Conservation (phyloP, 176 grass and related monocot species). For the Hsuehochloa calcarea region DNA sequence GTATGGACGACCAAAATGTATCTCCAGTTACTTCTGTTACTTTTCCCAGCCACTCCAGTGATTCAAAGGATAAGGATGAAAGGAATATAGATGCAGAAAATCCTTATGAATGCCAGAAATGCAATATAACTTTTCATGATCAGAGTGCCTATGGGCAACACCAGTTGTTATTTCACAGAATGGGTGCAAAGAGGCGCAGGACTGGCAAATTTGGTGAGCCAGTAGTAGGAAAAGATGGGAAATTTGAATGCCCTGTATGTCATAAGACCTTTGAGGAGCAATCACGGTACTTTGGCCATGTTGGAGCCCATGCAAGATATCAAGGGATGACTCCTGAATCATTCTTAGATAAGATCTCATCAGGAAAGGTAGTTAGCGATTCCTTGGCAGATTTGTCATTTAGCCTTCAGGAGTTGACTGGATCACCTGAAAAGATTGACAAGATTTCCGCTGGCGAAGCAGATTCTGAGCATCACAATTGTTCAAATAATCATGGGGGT, state of each 20-base stretch:
- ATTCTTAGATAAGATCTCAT: constrained; percentile 34
- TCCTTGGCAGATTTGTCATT: constrained; percentile 31
- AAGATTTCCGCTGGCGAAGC: constrained; percentile 9
- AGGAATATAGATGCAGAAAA: constrained; percentile 21
- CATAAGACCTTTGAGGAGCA: constrained; percentile 65
- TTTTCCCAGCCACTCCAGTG: constrained; percentile 15
- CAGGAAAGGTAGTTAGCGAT: constrained; percentile 30
- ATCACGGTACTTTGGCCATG: constrained; percentile 65
- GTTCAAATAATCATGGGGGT: constrained; percentile 36
- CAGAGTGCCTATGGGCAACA: constrained; percentile 55
- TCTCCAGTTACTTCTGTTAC: constrained; percentile 30
- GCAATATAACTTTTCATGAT: constrained; percentile 60
- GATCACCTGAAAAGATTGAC: constrained; percentile 25
- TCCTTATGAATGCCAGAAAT: constrained; percentile 47
- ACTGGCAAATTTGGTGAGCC: constrained; percentile 48
- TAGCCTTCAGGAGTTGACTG: constrained; percentile 33
- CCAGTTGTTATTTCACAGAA: constrained; percentile 56
- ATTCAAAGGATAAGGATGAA: constrained; percentile 34
- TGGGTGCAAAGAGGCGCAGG: constrained; percentile 60
- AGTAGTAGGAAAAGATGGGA: constrained; percentile 67
- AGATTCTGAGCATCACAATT: constrained; percentile 25
- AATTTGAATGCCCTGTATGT: constrained; percentile 81
- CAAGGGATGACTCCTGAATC: constrained; percentile 59
- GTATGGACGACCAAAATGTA: constrained; percentile 28
- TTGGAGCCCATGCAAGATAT: constrained; percentile 73